Conservation (phyloP, 108 stramenopile species). For the Cylindrotheca closterium region DNA sequence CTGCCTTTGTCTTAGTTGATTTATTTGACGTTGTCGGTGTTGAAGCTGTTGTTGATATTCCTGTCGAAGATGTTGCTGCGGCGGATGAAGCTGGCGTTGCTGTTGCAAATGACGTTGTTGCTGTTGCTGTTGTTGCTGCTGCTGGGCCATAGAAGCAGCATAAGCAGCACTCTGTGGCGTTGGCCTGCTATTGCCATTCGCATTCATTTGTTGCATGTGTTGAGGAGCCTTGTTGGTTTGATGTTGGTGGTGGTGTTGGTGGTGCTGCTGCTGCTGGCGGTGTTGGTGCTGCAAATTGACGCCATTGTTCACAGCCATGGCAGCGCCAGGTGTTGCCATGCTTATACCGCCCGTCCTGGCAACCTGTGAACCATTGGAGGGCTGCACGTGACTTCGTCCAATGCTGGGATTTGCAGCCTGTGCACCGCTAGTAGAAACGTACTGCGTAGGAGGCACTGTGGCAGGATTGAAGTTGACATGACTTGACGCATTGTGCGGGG, state of each 20-base stretch:
- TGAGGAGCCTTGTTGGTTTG: neutral
- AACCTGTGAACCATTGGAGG: neutral
- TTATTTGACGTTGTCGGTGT: constrained; percentile 12
- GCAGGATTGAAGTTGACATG: constrained; percentile 6
- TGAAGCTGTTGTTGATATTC: constrained; percentile 2
- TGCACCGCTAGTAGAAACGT: neutral
- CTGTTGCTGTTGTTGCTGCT: neutral
- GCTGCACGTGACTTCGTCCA: neutral
- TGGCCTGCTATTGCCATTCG: neutral
- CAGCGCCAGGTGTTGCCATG: constrained; percentile 1
- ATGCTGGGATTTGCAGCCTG: neutral
- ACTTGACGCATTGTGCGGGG: neutral
- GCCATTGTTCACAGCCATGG: constrained; percentile 5
- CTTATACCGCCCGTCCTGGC: constrained; percentile 12
- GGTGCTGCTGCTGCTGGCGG: constrained; percentile 1
- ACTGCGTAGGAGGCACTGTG: neutral
- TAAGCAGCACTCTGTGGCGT: neutral
- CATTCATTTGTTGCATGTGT: too few species aligned
- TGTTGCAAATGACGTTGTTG: constrained; percentile 9
- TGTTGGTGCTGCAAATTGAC: constrained; percentile 14
- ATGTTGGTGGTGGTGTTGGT: constrained; percentile 12
- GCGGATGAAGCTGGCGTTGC: constrained; percentile 4
- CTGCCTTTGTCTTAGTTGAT: constrained; percentile 16
- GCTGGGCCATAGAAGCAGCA: constrained; percentile 10
- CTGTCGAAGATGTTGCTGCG: constrained; percentile 11